Evolutionary conservation across 306 rosid species (phyloP), one percentile per base, ranked within the genome.

Genomic region (Oemleria cerasiformis): DNA sequence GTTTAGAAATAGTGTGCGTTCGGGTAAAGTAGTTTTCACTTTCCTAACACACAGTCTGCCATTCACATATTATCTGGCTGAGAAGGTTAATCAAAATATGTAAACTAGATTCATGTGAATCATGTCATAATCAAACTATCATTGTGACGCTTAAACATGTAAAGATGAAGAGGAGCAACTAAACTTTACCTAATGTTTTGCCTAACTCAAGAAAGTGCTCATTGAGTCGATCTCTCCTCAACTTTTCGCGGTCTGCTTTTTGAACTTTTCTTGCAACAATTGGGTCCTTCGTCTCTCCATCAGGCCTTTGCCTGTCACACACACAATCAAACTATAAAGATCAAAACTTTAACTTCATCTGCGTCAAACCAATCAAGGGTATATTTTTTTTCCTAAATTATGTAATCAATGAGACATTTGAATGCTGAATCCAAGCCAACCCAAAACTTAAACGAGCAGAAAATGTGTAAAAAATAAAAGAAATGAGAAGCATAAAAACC

Each of bases 161-260:
- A 30, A 30, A 30, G 36, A 30, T 2, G 36, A 1, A 69, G 12
- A 21, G 42, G 4, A 56, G 17, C n/a, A 25, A 56, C 65, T 25
- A 25, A 42, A 77, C 4, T 8, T 42, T 74, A 92, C 98, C 98
- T 83, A 93, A 82, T 5, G 86, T 55, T 77, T 62, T 89, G 67
- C 89, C 98, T 65, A 94, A 75, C 62, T 89, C 88, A 8, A 73
- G 86, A 73, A 94, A 94, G 40, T 87, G 94, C 41, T 94, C 95
- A 62, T 94, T 94, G 21, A 94, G 73, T 64, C 90, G 84, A 81
- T 89, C 96, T 71, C 96, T 88, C 79, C 98, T 80, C 81, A 94
- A 73, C 74, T 91, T 94, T 85, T 94, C 96, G 4, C 98, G 92
- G 81, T 91, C 97, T 9, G 97, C 98, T 82, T 94, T 94, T 63